phyloP scores from a whole-genome alignment of 805 yeast genomes.

The Saccharomycopsis sp. region DNA sequence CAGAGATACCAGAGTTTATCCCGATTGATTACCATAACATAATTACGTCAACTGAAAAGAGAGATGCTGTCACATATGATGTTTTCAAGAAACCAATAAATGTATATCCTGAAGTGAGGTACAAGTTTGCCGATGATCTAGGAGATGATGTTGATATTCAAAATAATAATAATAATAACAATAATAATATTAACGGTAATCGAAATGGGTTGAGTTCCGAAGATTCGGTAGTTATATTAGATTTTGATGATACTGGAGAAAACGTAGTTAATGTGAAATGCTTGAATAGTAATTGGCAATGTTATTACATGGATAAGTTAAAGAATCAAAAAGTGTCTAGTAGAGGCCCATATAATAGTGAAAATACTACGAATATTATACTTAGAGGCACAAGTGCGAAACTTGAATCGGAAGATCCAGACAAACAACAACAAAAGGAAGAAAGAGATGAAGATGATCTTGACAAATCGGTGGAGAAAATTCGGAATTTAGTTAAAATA shows the following conservation, averaged over 20 bases:
- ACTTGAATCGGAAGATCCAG: too few species aligned
- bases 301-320: constrained; percentile 9
- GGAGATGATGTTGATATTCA: background rate
- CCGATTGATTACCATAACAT: background rate
- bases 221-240: constrained; percentile 17
- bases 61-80: background rate
- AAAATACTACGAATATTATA: constrained; percentile 8
- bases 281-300: constrained; percentile 17
- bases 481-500: constrained; percentile 14
- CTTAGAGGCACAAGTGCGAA: constrained; percentile 9
- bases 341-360: constrained; percentile 2
- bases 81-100: constrained; percentile 16
- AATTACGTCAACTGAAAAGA: background rate
- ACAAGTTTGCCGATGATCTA: constrained; percentile 18
- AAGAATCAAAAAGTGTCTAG: constrained; percentile 5
- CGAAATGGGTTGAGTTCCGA: constrained; percentile 4
- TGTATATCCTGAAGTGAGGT: constrained; percentile 20
- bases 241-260: constrained; percentile 15
- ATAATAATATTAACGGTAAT: background rate
- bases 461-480: constrained; percentile 9
- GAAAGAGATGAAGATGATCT: constrained; percentile 8
- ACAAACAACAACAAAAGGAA: background rate
- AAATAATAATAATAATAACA: background rate
- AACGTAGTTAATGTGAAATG: constrained; percentile 13
- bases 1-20: background rate